Evolutionary conservation across 1,284 basidiomycete genomes (phyloP), one percentile per base, ranked within the genome.

Genomic region (Somion occarium): DNA sequence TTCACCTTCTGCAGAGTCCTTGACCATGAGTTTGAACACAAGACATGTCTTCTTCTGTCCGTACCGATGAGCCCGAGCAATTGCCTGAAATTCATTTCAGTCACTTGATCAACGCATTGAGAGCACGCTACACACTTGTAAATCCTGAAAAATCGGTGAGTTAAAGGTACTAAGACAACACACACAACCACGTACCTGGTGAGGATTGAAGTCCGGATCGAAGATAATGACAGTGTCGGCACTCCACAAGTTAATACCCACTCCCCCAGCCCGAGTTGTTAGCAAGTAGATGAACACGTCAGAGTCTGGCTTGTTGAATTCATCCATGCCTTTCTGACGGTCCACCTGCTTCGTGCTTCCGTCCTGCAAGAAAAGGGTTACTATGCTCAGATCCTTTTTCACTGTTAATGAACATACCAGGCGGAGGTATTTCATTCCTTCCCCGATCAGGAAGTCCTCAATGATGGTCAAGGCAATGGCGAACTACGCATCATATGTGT

Each of bases 191-290:
- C 74, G 27, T 50, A 84, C 89, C 70, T 91, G 86, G 69, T 96
- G 93, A 13, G 93, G 94, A 62, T 98, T 98, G 69, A 94, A 98
- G 71, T 98, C 94, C 0, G 91, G 89, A 63, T 95, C 93, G 60
- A 85, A 88, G 47, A 98, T 85, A 53, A 98, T 93, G 43, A 98
- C 94, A 1, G 91, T 93, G 61, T 95, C 91, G 30, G 93, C 92
- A 51, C 73, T 86, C 79, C 77, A 86, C 44, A 97, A 77, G 64
- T 97, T 98, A 70, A 98, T 97, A 26, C 95, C 94, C 49, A 98
- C 90, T 54, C 96, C 96, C 38, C 96, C 96, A 38, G 97, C 97
- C 43, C 97, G 83, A 24, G 97, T 99, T 3, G 92, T 91, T 34
- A 99, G 76, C 7, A 99, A 73, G 67, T 92, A 98, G 56, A 98